Percentiles rank a stretch among this genome's conserved stretches.
Evolutionary conservation across 192 early-diverging fungal species (phyloP).

Genomic region (Dimargaris cristalligena): DNA sequence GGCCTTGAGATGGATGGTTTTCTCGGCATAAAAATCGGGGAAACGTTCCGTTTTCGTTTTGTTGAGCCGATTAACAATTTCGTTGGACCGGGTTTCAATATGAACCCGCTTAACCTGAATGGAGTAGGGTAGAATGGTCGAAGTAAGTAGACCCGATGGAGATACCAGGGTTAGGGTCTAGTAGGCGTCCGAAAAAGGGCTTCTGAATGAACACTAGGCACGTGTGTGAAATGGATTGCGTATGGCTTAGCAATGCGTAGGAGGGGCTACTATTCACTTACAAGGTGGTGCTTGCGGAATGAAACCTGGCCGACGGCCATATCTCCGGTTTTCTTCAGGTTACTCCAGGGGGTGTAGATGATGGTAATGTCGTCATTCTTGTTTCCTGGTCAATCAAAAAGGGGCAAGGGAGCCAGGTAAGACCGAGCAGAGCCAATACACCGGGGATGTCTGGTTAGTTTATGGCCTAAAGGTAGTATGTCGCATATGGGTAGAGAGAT

Average conservation of each 20-base stretch:
- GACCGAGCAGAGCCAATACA: neutral
- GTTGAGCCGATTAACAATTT: slow-evolving; percentile 81
- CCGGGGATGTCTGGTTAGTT: neutral
- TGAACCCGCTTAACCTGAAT: slow-evolving; percentile 66
- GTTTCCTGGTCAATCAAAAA: slow-evolving; percentile 36
- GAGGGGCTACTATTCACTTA: slow-evolving; percentile 12
- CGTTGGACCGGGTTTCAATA: slow-evolving; percentile 60
- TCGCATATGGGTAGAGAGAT: neutral
- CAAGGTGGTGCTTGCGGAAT: slow-evolving; percentile 57
- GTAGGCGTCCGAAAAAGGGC: neutral
- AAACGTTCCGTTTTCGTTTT: slow-evolving; percentile 67
- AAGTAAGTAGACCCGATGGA: neutral
- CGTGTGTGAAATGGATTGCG: slow-evolving; percentile 2
- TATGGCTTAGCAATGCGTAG: neutral
- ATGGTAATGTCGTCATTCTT: slow-evolving; percentile 83
- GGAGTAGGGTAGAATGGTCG: no score
- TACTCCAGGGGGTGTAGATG: slow-evolving; percentile 84
- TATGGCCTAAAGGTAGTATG: neutral
- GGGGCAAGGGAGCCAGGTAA: neutral
- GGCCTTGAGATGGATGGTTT: slow-evolving; percentile 35
- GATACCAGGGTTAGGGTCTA: neutral
- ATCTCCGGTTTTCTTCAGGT: slow-evolving; percentile 76
- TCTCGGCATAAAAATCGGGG: slow-evolving; percentile 66
- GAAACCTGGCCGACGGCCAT: slow-evolving; percentile 96
- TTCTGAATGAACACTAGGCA: neutral